Percentiles rank a stretch among this genome's conserved stretches.
Conservation (phyloP, 75 land plant species). For the Cupressus sempervirens region DNA sequence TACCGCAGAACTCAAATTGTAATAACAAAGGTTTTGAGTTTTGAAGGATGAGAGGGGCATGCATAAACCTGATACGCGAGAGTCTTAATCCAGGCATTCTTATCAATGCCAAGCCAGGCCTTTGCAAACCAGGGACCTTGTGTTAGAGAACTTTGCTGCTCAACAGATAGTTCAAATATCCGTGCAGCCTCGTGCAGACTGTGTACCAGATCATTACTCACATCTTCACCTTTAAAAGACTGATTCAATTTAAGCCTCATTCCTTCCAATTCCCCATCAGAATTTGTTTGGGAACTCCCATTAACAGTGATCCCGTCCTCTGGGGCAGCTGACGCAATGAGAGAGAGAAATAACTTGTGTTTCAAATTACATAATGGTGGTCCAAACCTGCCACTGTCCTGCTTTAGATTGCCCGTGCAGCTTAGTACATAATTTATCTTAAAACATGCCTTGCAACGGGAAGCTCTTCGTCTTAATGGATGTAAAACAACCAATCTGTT, state of each 20-base stretch:
- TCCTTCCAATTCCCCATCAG: slow-evolving; percentile 37
- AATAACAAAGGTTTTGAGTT: neutral
- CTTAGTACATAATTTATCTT: slow-evolving; percentile 3
- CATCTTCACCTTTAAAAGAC: slow-evolving; percentile 41
- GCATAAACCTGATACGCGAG: slow-evolving; percentile 80
- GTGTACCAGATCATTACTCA: slow-evolving; percentile 54
- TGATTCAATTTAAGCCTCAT: slow-evolving; percentile 44
- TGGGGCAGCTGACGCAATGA: slow-evolving; percentile 28
- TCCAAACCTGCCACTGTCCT: slow-evolving; percentile 1
- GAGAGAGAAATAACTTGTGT: neutral
- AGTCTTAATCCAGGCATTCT: slow-evolving; percentile 78
- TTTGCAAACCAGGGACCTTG: slow-evolving; percentile 72
- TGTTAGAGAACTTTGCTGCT: slow-evolving; percentile 48
- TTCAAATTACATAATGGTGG: neutral
- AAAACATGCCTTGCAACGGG: slow-evolving; percentile 1
- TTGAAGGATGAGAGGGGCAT: neutral
- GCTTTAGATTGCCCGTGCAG: slow-evolving; percentile 3
- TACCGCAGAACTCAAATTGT: neutral
- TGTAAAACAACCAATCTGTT: slow-evolving; percentile 9
- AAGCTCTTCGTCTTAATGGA: slow-evolving; percentile 3
- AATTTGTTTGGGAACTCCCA: slow-evolving; percentile 36
- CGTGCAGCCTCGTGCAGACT: slow-evolving; percentile 79
- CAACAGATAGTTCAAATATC: slow-evolving; percentile 69
- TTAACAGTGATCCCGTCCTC: slow-evolving; percentile 54
- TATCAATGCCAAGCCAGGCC: slow-evolving; percentile 83